Evolutionary conservation across 2,329 filamentous ascomycete species (phyloP), one percentile per base, ranked within the genome.

Genomic region (Pleurostoma richardsiae): DNA sequence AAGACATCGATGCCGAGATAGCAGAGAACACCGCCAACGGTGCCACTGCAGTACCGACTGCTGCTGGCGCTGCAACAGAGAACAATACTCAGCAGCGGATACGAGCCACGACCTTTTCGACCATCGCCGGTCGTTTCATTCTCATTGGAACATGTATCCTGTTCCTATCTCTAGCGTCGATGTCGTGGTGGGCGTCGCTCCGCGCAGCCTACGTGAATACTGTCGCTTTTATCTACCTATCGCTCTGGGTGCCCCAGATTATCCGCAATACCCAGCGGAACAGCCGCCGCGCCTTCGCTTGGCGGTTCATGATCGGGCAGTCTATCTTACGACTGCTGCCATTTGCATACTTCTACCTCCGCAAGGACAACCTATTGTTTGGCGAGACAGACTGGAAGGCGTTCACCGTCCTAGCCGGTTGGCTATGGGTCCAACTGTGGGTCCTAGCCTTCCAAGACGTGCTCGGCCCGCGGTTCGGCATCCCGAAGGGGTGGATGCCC

Each of bases 221-320:
- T 3, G 69, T 95, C 27, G 76, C 80, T 3, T 82, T 92, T 56
- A 54, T 79, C 45, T 96, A 96, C 62, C 79, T 96, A 40, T 96
- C 91, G 26, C 85, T 96, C 61, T 97, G 92, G 92, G 62, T 84
- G 1, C 92, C 94, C 0, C 94, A 99, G 64, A 95, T 97, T 55
- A 81, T 87, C 60, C 88, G 94, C 52, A 99, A 99, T 63, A 76
- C 87, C 45, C 82, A 88, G 66, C 88, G 92, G 45, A 96, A 96
- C 67, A 96, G 90, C 65, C 88, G 91, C 39, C 88, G 88, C 57
- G 91, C 92, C 1, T 74, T 97, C n/a, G 79, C 85, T 4, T 96
- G 91, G 90, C 86, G 87, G 49, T 99, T 95, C 61, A 86, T 96
- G 47, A 61, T 90, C 27, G 91, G 90, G 3, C 88, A 96, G 64